These are phyloP conservation scores for Ganoderma lingzhi DNA, from an alignment of 1,284 basidiomycete species.

Conservation along the genomic window DNA sequence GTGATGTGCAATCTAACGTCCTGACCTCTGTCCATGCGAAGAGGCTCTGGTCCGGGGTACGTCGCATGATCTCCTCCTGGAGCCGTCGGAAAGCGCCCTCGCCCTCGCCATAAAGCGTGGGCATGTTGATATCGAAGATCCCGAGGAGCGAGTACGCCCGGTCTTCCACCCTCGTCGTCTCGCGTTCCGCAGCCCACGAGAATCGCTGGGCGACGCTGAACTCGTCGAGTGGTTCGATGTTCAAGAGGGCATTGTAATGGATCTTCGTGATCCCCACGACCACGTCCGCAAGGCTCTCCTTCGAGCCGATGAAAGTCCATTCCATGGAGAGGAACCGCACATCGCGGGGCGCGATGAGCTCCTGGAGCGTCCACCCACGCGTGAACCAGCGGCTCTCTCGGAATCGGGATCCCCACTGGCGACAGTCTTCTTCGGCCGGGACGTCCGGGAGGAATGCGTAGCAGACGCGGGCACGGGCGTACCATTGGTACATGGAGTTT, in stretches of 20 bases:
- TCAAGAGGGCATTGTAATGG: not conserved
- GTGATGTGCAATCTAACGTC: not conserved
- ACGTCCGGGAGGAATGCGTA: not conserved
- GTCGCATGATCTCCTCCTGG: conserved; percentile 4
- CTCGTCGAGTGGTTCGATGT: not conserved
- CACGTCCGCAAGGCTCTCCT: not conserved
- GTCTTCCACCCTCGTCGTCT: not conserved
- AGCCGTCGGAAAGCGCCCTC: not conserved
- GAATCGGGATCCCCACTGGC: not conserved
- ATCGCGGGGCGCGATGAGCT: not conserved
- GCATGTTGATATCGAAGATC: conserved; percentile 1
- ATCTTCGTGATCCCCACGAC: not conserved
- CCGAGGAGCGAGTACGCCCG: not conserved
- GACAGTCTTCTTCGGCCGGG: not conserved
- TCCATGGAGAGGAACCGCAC: not conserved
- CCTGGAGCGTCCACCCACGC: conserved; percentile 3
- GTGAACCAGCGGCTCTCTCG: not conserved
- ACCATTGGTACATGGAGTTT: not conserved
- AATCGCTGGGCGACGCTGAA: not conserved
- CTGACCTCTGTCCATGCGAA: not conserved
- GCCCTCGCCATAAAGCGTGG: not conserved
- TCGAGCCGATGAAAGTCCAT: not conserved
- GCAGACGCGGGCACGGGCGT: not conserved
- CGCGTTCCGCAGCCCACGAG: not conserved
- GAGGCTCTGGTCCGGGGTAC: not conserved